Base-by-base conservation (phyloP, 2,329 filamentous ascomycete species). In the Neurospora sp. region DNA sequence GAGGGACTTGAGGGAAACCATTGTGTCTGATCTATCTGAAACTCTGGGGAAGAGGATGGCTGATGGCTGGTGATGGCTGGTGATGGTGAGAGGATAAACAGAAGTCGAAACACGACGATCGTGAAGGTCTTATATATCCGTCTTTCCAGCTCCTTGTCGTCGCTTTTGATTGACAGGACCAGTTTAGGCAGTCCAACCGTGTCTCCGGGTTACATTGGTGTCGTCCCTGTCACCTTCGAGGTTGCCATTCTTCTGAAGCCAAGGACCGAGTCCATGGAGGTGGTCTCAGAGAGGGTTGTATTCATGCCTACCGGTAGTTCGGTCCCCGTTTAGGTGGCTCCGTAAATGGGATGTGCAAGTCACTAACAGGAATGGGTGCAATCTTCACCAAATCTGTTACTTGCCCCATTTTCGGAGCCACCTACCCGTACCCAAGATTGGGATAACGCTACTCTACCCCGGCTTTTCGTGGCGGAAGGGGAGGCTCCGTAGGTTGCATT, bases 1-100 rank as follows among this genome's bases (percentile, higher is more conserved):
- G 38, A 73, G 62, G 17, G 71, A 36, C 68, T 70, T 73, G 71
- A 73, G 17, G 17, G 72, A 73, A 38, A 73, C 71, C 72, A 73
- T 73, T n/a, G 19, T 71, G 57, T 66, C 36, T 43, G 19, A 6
- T 68, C 1, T 33, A 6, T 23, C 10, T 15, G 11, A 8, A 37
- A 8, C n/a, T 68, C 28, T 6, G 8, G 1, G 17, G 33, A 40
- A 43, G 36, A 66, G 10, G 15, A 46, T 66, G 10, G 46, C 28
- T 28, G 37, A 36, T 15, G 39, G 39, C 39, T 17, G 41, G 5
- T 15, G 46, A 36, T 36, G 28, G 12, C 8, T n/a, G 28, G 41
- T 23, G 38, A 69, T 38, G 38, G 66, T 15, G 17, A 36, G 28
- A 36, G 28, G 28, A 17, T 57, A 36, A 62, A 33, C 52, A 62